Conservation (phyloP, 345 rosid species). For the Citrus australasica region DNA sequence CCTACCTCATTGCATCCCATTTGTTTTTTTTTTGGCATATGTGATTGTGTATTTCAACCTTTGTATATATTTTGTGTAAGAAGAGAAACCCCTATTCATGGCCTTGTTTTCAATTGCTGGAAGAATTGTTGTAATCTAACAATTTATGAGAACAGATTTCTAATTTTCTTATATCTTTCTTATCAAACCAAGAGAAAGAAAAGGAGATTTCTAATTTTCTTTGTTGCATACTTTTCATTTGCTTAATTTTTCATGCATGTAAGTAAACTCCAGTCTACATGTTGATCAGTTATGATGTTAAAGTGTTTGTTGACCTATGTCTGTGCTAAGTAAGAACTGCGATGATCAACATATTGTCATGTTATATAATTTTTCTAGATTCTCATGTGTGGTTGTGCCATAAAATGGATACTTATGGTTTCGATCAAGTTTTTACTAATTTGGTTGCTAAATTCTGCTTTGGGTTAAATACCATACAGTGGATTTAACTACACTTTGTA, state of each 20-base stretch:
- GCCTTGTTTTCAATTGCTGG: neutral
- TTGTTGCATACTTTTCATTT: neutral
- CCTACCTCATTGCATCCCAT: neutral
- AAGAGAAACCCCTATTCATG: neutral
- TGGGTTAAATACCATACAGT: neutral
- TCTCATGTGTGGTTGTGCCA: neutral
- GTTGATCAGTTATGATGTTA: neutral
- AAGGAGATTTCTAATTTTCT: neutral
- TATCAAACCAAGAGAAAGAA: too few relatives aligned
- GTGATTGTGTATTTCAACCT: neutral
- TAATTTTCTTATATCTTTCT: neutral
- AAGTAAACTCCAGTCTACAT: neutral
- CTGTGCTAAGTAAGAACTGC: neutral
- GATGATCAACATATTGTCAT: neutral
- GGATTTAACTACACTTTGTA: neutral
- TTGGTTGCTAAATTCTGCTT: slow-evolving; percentile 5
- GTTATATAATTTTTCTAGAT: neutral
- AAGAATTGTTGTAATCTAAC: neutral
- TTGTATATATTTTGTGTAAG: neutral
- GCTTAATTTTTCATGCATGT: neutral
- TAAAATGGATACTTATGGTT: neutral
- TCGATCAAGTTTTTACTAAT: neutral
- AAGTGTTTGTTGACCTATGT: neutral
- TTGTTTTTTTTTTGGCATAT: neutral
- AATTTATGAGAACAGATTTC: neutral